Evolutionary conservation across 2,329 filamentous ascomycete species (phyloP).

Genomic region (Trichoderma atrobrunneum): DNA sequence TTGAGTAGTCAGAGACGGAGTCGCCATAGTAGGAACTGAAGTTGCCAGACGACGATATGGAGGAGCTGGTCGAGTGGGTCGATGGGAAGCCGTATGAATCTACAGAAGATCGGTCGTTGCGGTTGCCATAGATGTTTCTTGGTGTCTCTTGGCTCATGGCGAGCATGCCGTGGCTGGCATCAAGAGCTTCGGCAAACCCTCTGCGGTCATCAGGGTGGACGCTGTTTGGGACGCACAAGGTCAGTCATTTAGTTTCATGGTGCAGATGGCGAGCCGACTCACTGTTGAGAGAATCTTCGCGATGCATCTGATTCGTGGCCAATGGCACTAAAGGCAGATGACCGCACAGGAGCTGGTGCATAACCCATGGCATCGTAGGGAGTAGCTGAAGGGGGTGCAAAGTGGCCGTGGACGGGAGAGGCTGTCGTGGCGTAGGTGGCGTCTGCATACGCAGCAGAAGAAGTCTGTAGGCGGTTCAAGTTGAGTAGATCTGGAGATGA

Average conservation of each 20-base stretch:
- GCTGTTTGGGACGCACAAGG: conserved; percentile 20
- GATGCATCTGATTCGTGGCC: conserved; percentile 53
- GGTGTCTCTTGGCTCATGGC: conserved; percentile 95
- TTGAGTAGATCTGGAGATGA: conserved; percentile 71
- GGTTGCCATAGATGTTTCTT: conserved; percentile 78
- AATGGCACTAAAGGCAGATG: conserved; percentile 48
- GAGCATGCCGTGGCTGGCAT: conserved; percentile 91
- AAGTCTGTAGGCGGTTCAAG: conserved; percentile 61
- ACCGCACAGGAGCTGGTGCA: conserved; percentile 61
- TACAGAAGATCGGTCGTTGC: conserved; percentile 65
- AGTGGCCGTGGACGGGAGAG: conserved; percentile 63
- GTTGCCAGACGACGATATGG: conserved; percentile 81
- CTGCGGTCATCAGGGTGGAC: conserved; percentile 55
- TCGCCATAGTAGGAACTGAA: conserved; percentile 83
- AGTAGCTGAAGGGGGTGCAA: conserved; percentile 61
- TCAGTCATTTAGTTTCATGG: neutral
- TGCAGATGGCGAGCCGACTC: conserved; percentile 45
- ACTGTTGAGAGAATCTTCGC: conserved; percentile 81
- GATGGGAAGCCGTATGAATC: conserved; percentile 92
- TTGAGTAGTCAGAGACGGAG: conserved; percentile 91
- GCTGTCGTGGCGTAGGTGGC: conserved; percentile 64
- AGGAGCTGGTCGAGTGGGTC: conserved; percentile 80
- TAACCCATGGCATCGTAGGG: conserved; percentile 78
- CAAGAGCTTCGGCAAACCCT: conserved; percentile 83
- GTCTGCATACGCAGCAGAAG: conserved; percentile 67